A percentile compares a stretch with the other conserved stretches of the same genome.
Conservation (phyloP, 768 basidiomycete species). For the Lactifluus rugatus region DNA sequence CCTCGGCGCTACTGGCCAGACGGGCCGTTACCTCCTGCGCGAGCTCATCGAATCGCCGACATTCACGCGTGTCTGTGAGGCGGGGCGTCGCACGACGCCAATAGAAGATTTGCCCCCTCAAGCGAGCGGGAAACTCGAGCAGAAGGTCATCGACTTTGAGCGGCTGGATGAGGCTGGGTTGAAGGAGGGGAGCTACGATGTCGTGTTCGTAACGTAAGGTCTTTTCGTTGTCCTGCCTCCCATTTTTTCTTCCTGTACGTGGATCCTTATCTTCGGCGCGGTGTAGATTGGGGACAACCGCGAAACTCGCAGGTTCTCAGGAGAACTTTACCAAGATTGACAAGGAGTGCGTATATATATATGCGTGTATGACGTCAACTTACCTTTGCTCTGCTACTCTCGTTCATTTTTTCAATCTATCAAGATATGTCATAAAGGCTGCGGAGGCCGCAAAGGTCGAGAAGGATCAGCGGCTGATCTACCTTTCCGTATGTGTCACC, state of each 20-base stretch:
- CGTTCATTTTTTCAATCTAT: neutral
- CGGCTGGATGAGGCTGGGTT: constrained; percentile 44
- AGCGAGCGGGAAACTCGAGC: constrained; percentile 49
- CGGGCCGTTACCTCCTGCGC: constrained; percentile 50
- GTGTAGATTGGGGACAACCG: constrained; percentile 55
- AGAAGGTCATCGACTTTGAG: constrained; percentile 62
- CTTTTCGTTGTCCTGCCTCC: no score
- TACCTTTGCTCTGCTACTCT: neutral
- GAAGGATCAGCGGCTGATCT: constrained; percentile 54
- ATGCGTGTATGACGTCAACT: no score
- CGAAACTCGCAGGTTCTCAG: constrained; percentile 48
- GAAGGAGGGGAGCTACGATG: constrained; percentile 55
- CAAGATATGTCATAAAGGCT: constrained; percentile 65
- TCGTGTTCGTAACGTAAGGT: constrained; percentile 60
- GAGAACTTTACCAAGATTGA: constrained; percentile 70
- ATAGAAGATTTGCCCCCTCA: constrained; percentile 31
- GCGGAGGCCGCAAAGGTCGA: constrained; percentile 44
- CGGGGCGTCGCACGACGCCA: constrained; percentile 53
- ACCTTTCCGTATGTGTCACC: constrained; percentile 47
- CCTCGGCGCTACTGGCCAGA: constrained; percentile 65
- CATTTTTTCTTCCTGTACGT: neutral
- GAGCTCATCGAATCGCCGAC: constrained; percentile 49
- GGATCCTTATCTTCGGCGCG: neutral
- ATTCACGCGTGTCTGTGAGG: constrained; percentile 55
- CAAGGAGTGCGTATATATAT: constrained; percentile 41